A percentile compares a stretch with the other conserved stretches of the same genome.
phyloP scores from a whole-genome alignment of 1,284 basidiomycete genomes.

The Moesziomyces antarcticus region DNA sequence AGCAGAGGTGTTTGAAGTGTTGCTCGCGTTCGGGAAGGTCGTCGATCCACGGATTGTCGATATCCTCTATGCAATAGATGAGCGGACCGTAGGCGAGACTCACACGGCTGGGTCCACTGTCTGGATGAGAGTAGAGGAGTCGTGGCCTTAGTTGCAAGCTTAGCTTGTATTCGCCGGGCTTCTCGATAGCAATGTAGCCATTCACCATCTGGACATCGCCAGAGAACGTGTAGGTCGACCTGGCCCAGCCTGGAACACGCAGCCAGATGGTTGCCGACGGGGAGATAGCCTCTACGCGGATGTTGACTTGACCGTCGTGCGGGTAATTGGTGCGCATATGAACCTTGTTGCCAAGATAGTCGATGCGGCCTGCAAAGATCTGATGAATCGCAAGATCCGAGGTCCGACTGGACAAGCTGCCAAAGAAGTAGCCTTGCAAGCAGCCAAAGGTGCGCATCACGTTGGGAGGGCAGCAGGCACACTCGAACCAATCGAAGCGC shows the following conservation, averaged over 20 bases:
- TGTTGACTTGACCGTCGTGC: slow-evolving; percentile 4
- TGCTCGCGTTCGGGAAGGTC: slow-evolving; percentile 23
- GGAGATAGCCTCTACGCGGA: slow-evolving; percentile 6
- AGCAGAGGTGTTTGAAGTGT: slow-evolving; percentile 33
- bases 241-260: slow-evolving; percentile 27
- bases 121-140: slow-evolving; percentile 20
- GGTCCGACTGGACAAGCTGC: not conserved
- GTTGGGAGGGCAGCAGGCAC: slow-evolving; percentile 36
- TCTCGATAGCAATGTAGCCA: slow-evolving; percentile 11
- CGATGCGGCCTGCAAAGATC: slow-evolving; percentile 22
- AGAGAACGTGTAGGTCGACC: slow-evolving; percentile 11
- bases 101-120: slow-evolving; percentile 13
- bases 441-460: slow-evolving; percentile 31
- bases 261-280: slow-evolving; percentile 15
- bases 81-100: slow-evolving; percentile 19
- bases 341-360: slow-evolving; percentile 18
- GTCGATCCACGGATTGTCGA: slow-evolving; percentile 28
- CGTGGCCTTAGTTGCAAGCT: slow-evolving; percentile 12
- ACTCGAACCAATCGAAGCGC: slow-evolving; percentile 34
- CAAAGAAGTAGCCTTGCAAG: slow-evolving; percentile 36
- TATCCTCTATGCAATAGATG: slow-evolving; percentile 36
- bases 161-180: slow-evolving; percentile 8
- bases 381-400: slow-evolving; percentile 28
- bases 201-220: not conserved
- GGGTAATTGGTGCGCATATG: slow-evolving; percentile 23